Evolutionary conservation across 2,329 filamentous ascomycete genomes (phyloP), one percentile per base, ranked within the genome.

Genomic region (Apiospora arundinis): DNA sequence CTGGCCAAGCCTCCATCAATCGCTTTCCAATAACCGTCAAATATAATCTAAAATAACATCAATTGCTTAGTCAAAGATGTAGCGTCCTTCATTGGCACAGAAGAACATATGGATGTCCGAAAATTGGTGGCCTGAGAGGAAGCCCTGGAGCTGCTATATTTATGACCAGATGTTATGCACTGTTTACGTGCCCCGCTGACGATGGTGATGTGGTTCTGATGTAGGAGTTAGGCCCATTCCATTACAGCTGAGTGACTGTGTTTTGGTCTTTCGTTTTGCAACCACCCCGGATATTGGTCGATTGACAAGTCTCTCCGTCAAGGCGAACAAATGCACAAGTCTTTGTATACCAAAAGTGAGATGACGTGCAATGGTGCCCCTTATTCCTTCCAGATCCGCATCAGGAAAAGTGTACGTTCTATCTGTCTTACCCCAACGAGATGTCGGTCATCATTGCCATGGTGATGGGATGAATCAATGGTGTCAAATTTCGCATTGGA

Each of bases 381-480:
- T 23, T n/a, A 40, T n/a, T 63, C 28, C 56, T 40, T 40, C 32
- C 56, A 40, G 11, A n/a, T 23, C 56, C 56, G 56, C 56, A 63
- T 63, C 32, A 63, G 56, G 56, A 40, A 40, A 40, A 40, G 56
- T n/a, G 56, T 9, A 21, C 9, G 18, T n/a, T 32, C 32, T 32
- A 32, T n/a, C 32, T 63, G 56, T 63, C 56, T 63, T 9, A n/a
- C 28, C 14, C 56, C 32, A 23, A 14, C 56, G 56, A 63, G 56
- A n/a, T n/a, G 32, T 32, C 32, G 32, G 56, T 63, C 56, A 63
- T 40, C 56, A 63, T 63, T 63, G 56, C 56, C 21, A n/a, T 63
- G 56, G 56, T 63, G 56, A 63, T 63, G 56, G 56, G 32, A 40
- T 40, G 56, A 63, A 63, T 63, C 56, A 40, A 63, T 37, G 56